Evolutionary conservation across 192 early-diverging fungal genomes (phyloP).

Genomic region (Coemansia reversa): DNA sequence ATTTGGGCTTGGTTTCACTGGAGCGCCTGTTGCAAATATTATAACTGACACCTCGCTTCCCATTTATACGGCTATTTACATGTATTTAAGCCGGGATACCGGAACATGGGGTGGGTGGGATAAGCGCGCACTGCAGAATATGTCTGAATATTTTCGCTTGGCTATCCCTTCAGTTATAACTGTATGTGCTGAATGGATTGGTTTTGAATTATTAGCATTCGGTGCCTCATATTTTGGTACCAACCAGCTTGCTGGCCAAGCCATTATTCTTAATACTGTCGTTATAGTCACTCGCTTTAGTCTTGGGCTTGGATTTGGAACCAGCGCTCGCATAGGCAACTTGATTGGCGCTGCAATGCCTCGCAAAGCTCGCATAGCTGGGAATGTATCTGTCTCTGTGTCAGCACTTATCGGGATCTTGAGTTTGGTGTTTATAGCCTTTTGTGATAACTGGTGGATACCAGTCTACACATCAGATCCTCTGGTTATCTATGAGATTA

Average conservation of each 20-base stretch:
- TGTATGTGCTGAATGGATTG: constrained; percentile 78
- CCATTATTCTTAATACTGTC: constrained; percentile 66
- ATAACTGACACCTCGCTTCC: constrained; percentile 70
- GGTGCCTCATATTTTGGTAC: constrained; percentile 78
- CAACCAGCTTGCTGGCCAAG: constrained; percentile 75
- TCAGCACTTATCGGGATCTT: constrained; percentile 55
- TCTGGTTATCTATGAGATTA: constrained; percentile 27
- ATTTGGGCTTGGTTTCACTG: constrained; percentile 70
- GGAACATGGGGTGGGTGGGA: constrained; percentile 87
- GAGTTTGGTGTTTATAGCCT: constrained; percentile 61
- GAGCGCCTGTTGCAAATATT: constrained; percentile 74
- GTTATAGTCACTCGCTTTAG: constrained; percentile 71
- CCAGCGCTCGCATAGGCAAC: constrained; percentile 79
- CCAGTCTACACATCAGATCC: constrained; percentile 54
- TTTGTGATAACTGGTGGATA: constrained; percentile 58
- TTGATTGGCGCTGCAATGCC: constrained; percentile 61
- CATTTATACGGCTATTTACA: constrained; percentile 63
- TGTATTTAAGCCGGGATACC: constrained; percentile 56
- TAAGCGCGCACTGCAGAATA: constrained; percentile 62
- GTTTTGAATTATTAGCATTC: constrained; percentile 69
- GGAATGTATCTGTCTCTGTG: constrained; percentile 57
- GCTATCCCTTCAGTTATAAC: constrained; percentile 79
- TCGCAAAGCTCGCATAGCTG: constrained; percentile 56
- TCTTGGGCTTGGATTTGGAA: constrained; percentile 75
- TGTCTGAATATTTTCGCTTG: constrained; percentile 61